Evolutionary conservation across 2,329 filamentous ascomycete genomes (phyloP).

Genomic region (Alternaria panax): DNA sequence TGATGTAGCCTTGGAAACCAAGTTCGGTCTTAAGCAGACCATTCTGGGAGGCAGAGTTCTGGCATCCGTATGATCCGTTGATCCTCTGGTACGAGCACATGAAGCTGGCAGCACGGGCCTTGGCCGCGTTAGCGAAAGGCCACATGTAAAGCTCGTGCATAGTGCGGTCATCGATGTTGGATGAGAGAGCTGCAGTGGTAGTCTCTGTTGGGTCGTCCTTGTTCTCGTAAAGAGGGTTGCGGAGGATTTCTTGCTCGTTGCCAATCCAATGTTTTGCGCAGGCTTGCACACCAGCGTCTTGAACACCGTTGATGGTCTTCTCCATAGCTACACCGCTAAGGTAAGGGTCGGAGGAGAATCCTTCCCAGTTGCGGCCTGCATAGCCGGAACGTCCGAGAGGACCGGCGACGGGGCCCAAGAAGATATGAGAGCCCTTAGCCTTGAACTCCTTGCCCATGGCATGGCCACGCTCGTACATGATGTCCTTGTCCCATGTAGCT

Average conservation of each 20-base stretch:
- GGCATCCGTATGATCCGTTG: conserved; percentile 47
- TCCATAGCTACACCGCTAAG: conserved; percentile 53
- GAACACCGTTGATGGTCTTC: conserved; percentile 51
- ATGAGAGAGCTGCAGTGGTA: conserved; percentile 61
- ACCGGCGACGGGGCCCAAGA: conserved; percentile 59
- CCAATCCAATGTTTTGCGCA: conserved; percentile 63
- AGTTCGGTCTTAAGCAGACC: conserved; percentile 61
- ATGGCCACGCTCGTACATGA: conserved; percentile 49
- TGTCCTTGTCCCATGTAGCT: conserved; percentile 50
- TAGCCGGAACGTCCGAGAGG: conserved; percentile 54
- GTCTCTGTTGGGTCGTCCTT: conserved; percentile 59
- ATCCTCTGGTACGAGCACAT: conserved; percentile 64
- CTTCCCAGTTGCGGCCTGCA: conserved; percentile 57
- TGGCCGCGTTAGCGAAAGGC: conserved; percentile 69
- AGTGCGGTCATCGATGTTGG: conserved; percentile 70
- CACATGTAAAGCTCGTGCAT: conserved; percentile 72
- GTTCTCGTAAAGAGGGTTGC: conserved; percentile 58
- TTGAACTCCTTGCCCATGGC: conserved; percentile 49
- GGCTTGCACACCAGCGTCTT: conserved; percentile 53
- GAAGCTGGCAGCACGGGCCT: conserved; percentile 63
- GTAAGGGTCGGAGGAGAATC: conserved; percentile 54
- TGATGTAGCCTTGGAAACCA: conserved; percentile 57
- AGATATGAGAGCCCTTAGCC: conserved; percentile 51
- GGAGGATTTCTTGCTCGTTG: conserved; percentile 67
- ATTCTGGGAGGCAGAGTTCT: conserved; percentile 55